Conservation (phyloP, 768 basidiomycete species). For the Dacryopinax primogenitus region DNA sequence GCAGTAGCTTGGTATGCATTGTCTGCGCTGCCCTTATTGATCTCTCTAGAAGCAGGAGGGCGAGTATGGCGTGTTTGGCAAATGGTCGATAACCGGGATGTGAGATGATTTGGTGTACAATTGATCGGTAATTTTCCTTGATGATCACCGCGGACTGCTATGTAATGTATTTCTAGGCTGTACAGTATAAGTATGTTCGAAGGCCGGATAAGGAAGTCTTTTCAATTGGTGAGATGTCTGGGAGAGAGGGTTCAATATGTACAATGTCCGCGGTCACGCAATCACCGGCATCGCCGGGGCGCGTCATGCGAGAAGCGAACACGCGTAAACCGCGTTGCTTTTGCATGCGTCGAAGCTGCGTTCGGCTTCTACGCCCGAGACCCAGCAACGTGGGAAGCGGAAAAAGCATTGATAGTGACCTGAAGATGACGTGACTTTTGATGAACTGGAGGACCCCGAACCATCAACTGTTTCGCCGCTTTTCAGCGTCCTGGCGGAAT, state of each 20-base stretch:
- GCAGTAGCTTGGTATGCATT: constrained; percentile 3
- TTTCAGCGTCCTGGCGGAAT: not conserved
- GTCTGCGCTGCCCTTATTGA: not conserved
- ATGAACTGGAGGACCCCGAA: not conserved
- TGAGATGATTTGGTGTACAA: not conserved
- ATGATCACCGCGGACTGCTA: not conserved
- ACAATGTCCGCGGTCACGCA: not conserved
- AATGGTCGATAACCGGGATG: not conserved
- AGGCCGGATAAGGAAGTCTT: not conserved
- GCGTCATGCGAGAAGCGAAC: constrained; percentile 7
- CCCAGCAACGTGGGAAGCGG: constrained; percentile 6
- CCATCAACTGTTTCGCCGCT: not conserved
- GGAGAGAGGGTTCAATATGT: not conserved
- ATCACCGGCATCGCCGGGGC: not conserved
- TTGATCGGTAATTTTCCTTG: not conserved
- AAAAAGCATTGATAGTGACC: constrained; percentile 2
- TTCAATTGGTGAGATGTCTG: not conserved
- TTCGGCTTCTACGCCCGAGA: not conserved
- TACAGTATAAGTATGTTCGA: constrained; percentile 2
- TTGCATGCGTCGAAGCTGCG: constrained; percentile 8
- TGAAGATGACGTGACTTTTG: constrained; percentile 6
- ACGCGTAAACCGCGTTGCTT: constrained; percentile 9
- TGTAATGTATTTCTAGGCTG: constrained; percentile 7
- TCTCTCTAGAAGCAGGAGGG: not conserved
- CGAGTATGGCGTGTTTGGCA: not conserved